Base-by-base conservation (phyloP, 345 rosid species). In the Physaria fendleri region DNA sequence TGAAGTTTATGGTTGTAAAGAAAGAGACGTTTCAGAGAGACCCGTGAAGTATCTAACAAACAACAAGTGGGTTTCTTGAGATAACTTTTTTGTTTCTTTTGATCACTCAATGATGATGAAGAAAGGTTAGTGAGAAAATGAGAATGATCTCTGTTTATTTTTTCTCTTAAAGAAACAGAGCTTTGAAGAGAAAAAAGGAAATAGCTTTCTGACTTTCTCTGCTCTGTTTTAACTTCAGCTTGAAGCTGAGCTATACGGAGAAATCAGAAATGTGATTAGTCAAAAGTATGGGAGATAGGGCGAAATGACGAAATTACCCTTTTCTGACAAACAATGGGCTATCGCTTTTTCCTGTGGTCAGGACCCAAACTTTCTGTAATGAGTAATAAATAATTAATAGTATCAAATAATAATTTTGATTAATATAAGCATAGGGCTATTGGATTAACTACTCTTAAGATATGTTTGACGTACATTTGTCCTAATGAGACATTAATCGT, bases 51-150 rank as follows among this genome's bases (percentile, higher is more conserved):
- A 28, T 61, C 28, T 69, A 71, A 53, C 81, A 69, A 85, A 12
- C 74, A 73, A 68, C 39, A 60, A 69, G 56, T 69, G 68, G 62
- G 73, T 69, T 60, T 68, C 73, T 68, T 59, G 73, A 68, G 66
- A 42, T 59, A n/a, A n/a, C 72, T 8, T 14, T 20, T 56, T 40
- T 29, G 22, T 51, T 43, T 47, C 55, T 56, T 38, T 66, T n/a
- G 71, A 27, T 38, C 18, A 9, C 57, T 57, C 25, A 38, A 46
- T 21, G 38, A 53, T 29, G 42, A 34, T 29, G 29, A 41, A 57
- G 18, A 25, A 24, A n/a, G n/a, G n/a, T n/a, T n/a, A n/a, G n/a
- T n/a, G n/a, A n/a, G n/a, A n/a, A n/a, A n/a, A n/a, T n/a, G n/a
- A n/a, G n/a, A n/a, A n/a, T 58, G 17, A 59, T 23, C 66, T 52